Percentiles rank a stretch among this genome's conserved stretches.
phyloP scores from a whole-genome alignment of 768 basidiomycete species.

The Termitomyces sp. region DNA sequence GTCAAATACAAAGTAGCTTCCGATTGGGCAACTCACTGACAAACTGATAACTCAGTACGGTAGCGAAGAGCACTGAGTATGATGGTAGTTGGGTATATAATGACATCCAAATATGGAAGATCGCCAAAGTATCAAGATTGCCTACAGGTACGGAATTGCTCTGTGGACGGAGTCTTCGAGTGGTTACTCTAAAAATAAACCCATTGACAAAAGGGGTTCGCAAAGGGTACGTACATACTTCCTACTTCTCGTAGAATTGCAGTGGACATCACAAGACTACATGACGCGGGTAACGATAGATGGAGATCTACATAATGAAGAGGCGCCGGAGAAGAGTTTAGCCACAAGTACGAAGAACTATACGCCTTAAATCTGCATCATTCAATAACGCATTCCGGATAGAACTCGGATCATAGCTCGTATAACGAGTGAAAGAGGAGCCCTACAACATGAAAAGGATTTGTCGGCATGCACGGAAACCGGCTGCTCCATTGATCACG shows the following conservation, averaged over 20 bases:
- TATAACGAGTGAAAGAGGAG: background rate
- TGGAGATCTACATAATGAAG: background rate
- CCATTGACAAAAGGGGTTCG: conserved; percentile 6
- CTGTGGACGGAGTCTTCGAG: background rate
- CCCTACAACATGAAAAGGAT: background rate
- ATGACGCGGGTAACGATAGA: background rate
- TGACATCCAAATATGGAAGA: background rate
- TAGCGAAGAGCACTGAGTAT: background rate
- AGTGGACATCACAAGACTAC: conserved; percentile 3
- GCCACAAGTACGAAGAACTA: background rate
- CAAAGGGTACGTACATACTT: background rate
- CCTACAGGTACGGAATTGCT: background rate
- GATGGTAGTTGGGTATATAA: background rate
- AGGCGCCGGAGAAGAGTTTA: background rate
- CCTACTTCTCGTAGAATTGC: background rate
- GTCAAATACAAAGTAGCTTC: conserved; percentile 3
- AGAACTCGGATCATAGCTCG: conserved; percentile 6
- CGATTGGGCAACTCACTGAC: background rate
- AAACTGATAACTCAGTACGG: background rate
- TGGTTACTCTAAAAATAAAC: background rate
- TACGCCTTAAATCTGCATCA: background rate
- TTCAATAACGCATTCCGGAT: background rate
- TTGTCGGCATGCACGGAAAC: conserved; percentile 12
- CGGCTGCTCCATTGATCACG: conserved; percentile 18
- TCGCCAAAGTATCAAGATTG: background rate